Evolutionary conservation across 2,329 filamentous ascomycete genomes (phyloP).

Genomic region (Trichoderma simmonsii): DNA sequence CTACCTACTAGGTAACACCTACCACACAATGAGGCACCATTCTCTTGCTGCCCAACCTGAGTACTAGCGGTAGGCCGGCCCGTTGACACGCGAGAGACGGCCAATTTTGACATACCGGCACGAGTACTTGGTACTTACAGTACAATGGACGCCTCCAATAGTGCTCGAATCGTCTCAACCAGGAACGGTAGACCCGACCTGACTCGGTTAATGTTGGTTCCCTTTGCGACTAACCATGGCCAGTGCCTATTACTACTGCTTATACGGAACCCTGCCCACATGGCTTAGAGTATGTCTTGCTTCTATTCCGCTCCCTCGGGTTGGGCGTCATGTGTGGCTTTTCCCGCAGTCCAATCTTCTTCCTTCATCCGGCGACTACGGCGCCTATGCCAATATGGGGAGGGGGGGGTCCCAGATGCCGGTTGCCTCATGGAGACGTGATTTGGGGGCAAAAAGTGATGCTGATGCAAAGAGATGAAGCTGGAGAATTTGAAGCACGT

Average conservation of each 20-base stretch:
- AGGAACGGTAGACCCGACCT: background rate
- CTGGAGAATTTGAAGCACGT: conserved; percentile 7
- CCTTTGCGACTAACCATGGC: background rate
- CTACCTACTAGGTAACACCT: background rate
- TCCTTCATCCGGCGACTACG: background rate
- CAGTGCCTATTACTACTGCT: background rate
- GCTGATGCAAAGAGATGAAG: conserved; percentile 4
- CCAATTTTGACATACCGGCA: background rate
- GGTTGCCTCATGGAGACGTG: background rate
- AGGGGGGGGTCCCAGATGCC: background rate
- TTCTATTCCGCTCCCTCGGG: conserved; percentile 14
- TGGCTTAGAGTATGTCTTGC: conserved; percentile 18
- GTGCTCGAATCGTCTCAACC: background rate
- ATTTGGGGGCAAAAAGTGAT: conserved; percentile 1
- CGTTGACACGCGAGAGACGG: background rate
- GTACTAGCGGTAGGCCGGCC: background rate
- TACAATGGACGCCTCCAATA: background rate
- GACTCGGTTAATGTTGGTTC: conserved; percentile 6
- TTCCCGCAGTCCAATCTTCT: conserved; percentile 8
- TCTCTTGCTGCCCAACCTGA: conserved; percentile 9
- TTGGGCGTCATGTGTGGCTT: conserved; percentile 7
- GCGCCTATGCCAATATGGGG: background rate
- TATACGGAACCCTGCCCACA: conserved; percentile 14
- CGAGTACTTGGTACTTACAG: background rate
- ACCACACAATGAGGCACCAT: background rate